Evolutionary conservation across 2,329 filamentous ascomycete genomes (phyloP), one percentile per base, ranked within the genome.

Genomic region (Alternaria angustiovoidea): DNA sequence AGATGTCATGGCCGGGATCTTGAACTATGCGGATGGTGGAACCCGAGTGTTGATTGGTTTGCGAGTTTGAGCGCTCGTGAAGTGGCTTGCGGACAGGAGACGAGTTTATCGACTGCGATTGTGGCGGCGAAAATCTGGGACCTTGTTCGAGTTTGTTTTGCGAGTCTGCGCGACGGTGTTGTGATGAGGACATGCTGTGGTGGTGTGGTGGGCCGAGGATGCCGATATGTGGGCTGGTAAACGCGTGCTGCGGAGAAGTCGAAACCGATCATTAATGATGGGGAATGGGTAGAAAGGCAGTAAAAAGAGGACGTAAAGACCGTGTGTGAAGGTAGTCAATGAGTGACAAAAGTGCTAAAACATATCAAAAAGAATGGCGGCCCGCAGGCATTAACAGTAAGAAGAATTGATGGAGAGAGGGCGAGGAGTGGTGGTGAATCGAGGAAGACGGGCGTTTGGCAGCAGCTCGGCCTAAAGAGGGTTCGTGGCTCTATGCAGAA

Each of bases 1-100:
- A 80, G 62, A 75, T 66, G 36, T 76, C 65, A 38, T 73, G 63
- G 18, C 68, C 73, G 49, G 75, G 67, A 54, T 80, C 76, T 32
- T 78, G 70, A 39, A 80, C 77, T 59, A 80, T 73, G 66, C 79
- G 78, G 46, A 80, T 81, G 34, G 77, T 80, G 22, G 79, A 75
- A 44, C 73, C 71, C n/a, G 74, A 65, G 56, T 69, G 67, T 41
- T 75, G 73, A 67, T 78, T 81, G 65, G 72, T 66, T 36, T 76
- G 74, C 51, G 75, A 76, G 51, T 76, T 71, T 30, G 78, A 78
- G 43, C 75, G 73, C 48, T 81, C 75, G 64, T 78, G 78, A 34
- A 80, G 75, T 53, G 78, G 74, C 24, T 70, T 69, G 47, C 78
- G 71, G 56, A 64, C 56, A 51, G 77, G 75, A 56, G 77, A 78